phyloP scores from a whole-genome alignment of 176 grass and related monocot species.

The Triticum turgidum region DNA sequence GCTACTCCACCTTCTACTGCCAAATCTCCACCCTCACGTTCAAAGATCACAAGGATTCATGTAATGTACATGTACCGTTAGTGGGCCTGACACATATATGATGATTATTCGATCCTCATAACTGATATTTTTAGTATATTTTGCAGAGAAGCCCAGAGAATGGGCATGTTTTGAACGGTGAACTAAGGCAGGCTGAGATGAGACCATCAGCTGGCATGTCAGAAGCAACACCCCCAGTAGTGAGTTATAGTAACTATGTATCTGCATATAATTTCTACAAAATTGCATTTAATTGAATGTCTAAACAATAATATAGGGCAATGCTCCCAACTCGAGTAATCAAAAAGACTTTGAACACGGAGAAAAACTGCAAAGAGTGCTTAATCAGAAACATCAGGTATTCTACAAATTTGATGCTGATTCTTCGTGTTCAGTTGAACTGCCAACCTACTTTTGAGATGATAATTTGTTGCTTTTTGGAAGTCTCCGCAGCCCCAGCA shows the following conservation, averaged over 20 bases:
- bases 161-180: conserved; percentile 64
- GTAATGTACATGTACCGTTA: conserved; percentile 31
- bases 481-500: conserved; percentile 37
- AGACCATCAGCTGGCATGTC: conserved; percentile 34
- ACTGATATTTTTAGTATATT: conserved; percentile 29
- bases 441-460: conserved; percentile 8
- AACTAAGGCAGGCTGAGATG: conserved; percentile 56
- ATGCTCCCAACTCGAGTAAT: conserved; percentile 33
- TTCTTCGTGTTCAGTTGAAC: conserved; percentile 13
- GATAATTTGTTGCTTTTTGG: conserved; percentile 20
- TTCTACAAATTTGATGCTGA: conserved; percentile 23
- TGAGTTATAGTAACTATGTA: conserved; percentile 35
- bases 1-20: conserved; percentile 57
- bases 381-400: conserved; percentile 79
- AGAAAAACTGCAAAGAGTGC: conserved; percentile 69
- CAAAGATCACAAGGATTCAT: conserved; percentile 57
- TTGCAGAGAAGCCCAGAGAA: conserved; percentile 72
- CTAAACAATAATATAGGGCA: conserved; percentile 38
- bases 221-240: conserved; percentile 43
- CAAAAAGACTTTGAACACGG: conserved; percentile 60
- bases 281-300: conserved; percentile 20
- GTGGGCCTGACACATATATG: conserved; percentile 11
- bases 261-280: conserved; percentile 8
- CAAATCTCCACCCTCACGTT: conserved; percentile 50
- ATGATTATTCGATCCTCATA: conserved; percentile 21